phyloP scores from a whole-genome alignment of 805 yeast genomes.

The Candida maris region DNA sequence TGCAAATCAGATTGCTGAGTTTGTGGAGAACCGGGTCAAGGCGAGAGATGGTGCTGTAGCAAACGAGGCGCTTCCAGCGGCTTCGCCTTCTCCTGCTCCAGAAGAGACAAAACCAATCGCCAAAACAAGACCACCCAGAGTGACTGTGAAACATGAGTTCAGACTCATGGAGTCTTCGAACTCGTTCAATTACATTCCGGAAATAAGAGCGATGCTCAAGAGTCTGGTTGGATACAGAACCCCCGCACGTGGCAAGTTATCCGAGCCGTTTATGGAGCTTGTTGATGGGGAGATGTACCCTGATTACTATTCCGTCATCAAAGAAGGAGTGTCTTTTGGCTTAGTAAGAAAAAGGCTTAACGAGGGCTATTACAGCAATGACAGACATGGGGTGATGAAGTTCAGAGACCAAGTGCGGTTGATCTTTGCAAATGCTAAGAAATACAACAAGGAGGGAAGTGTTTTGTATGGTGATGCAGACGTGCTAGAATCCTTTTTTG shows the following conservation, averaged over 20 bases:
- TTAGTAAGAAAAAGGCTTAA: conserved; percentile 53
- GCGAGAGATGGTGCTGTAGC: background rate
- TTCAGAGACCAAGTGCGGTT: conserved; percentile 57
- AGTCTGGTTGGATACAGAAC: conserved; percentile 43
- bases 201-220: conserved; percentile 30
- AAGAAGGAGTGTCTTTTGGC: conserved; percentile 69
- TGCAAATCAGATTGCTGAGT: conserved; percentile 52
- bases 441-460: conserved; percentile 72
- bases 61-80: background rate
- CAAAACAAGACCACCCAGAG: conserved; percentile 5
- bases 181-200: conserved; percentile 12
- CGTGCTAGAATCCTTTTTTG: conserved; percentile 52
- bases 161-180: conserved; percentile 1
- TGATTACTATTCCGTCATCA: conserved; percentile 71
- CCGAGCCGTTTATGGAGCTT: conserved; percentile 71
- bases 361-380: conserved; percentile 46
- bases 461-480: conserved; percentile 69
- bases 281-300: conserved; percentile 72
- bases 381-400: conserved; percentile 48
- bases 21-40: conserved; percentile 48
- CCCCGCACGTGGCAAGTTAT: conserved; percentile 48
- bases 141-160: conserved; percentile 1
- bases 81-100: background rate
- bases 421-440: conserved; percentile 75
- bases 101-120: conserved; percentile 1